Conservation (phyloP, 192 early-diverging fungal genomes). For the Coemansia sp. region DNA sequence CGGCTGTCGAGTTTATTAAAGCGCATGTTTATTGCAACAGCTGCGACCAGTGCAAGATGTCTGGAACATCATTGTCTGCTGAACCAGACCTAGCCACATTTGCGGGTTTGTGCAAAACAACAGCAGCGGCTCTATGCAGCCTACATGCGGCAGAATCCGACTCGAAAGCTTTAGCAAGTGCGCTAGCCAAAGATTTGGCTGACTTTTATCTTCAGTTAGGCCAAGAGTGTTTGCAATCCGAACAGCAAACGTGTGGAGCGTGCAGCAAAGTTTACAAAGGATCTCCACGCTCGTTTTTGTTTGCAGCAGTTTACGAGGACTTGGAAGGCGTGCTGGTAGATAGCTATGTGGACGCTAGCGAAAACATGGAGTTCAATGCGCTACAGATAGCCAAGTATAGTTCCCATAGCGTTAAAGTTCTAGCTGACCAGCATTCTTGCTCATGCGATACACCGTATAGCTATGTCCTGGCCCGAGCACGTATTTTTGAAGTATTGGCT, state of each 20-base stretch:
- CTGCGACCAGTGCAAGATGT: background rate
- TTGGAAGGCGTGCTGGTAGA: background rate
- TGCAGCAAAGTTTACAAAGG: background rate
- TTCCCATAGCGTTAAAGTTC: too few species aligned
- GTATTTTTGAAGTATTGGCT: too few species aligned
- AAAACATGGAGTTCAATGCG: too few species aligned
- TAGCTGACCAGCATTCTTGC: too few species aligned
- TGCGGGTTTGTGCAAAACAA: constrained; percentile 12
- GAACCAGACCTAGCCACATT: background rate
- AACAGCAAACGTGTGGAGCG: too few species aligned
- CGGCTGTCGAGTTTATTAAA: constrained; percentile 13
- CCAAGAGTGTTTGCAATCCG: too few species aligned
- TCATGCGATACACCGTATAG: too few species aligned
- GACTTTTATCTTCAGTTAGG: too few species aligned
- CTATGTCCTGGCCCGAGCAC: too few species aligned
- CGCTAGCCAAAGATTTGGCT: constrained; percentile 4
- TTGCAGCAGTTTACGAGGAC: background rate
- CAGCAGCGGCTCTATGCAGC: background rate
- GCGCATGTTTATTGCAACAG: background rate
- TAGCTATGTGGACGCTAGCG: too few species aligned
- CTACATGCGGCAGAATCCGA: background rate
- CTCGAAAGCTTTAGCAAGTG: background rate
- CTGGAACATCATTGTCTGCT: background rate
- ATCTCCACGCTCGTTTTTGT: background rate
- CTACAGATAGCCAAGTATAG: too few species aligned